Evolutionary conservation across 768 basidiomycete genomes (phyloP).

Genomic region (Naganishia friedmannii): DNA sequence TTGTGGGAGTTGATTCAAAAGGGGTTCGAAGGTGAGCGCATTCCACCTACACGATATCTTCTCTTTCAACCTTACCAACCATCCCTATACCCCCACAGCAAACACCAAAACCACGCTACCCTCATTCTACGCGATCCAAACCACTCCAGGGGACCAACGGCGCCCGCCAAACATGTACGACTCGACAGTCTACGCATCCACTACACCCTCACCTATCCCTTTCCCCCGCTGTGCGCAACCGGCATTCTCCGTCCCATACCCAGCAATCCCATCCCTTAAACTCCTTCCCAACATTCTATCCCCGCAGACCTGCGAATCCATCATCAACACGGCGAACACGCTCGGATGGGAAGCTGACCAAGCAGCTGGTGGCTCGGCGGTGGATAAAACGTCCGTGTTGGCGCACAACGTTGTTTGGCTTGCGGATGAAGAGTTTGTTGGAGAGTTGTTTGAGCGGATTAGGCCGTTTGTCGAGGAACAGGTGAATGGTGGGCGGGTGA

Average conservation of each 20-base stretch:
- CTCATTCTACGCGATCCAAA: constrained; percentile 44
- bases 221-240: constrained; percentile 47
- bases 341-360: constrained; percentile 60
- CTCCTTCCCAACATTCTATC: constrained; percentile 59
- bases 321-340: constrained; percentile 56
- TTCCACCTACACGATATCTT: not conserved
- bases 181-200: constrained; percentile 58
- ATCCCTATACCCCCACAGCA: not conserved
- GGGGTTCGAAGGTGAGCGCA: constrained; percentile 23
- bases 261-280: constrained; percentile 54
- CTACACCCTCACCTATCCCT: constrained; percentile 44
- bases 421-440: constrained; percentile 56
- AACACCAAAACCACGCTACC: constrained; percentile 17
- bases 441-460: constrained; percentile 55
- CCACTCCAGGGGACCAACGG: constrained; percentile 57
- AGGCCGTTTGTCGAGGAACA: constrained; percentile 55
- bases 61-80: not conserved
- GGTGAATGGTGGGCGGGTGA: constrained; percentile 55
- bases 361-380: constrained; percentile 57
- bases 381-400: constrained; percentile 56
- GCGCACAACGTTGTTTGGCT: constrained; percentile 61
- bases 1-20: constrained; percentile 45
- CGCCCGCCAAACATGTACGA: constrained; percentile 61
- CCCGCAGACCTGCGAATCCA: constrained; percentile 55
- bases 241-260: constrained; percentile 45